phyloP scores from a whole-genome alignment of 805 yeast genomes.

The Priceomyces castillae region DNA sequence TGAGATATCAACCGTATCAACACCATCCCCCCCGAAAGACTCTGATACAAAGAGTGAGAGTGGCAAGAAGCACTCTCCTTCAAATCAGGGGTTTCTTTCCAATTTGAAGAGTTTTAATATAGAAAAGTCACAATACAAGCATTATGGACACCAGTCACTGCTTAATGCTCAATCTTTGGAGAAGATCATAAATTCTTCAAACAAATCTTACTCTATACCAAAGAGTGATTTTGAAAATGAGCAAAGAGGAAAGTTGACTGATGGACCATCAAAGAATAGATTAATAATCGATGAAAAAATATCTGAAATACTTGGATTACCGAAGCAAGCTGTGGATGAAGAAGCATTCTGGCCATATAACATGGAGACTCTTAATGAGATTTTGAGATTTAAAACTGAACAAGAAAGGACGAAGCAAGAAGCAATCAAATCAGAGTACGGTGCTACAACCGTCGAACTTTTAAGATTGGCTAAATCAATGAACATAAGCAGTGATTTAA shows the following conservation, averaged over 20 bases:
- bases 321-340: conserved; percentile 11
- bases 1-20: not conserved
- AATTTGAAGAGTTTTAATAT: conserved; percentile 26
- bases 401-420: conserved; percentile 45
- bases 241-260: not conserved
- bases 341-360: conserved; percentile 28
- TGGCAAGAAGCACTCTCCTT: conserved; percentile 14
- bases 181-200: conserved; percentile 14
- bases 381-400: conserved; percentile 36
- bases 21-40: not conserved
- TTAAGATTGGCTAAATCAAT: conserved; percentile 30
- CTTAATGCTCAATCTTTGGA: conserved; percentile 25
- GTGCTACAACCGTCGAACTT: conserved; percentile 34
- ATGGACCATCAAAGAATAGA: conserved; percentile 7
- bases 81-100: conserved; percentile 20
- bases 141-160: conserved; percentile 32
- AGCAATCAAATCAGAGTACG: conserved; percentile 28
- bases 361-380: conserved; percentile 33
- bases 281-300: conserved; percentile 20
- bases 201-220: conserved; percentile 11
- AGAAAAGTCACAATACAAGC: conserved; percentile 24
- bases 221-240: not conserved
- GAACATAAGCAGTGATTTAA: conserved; percentile 33
- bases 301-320: conserved; percentile 21
- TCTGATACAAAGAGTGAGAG: not conserved